Evolutionary conservation across 2,329 filamentous ascomycete genomes (phyloP).

Genomic region (Cercospora sp.): DNA sequence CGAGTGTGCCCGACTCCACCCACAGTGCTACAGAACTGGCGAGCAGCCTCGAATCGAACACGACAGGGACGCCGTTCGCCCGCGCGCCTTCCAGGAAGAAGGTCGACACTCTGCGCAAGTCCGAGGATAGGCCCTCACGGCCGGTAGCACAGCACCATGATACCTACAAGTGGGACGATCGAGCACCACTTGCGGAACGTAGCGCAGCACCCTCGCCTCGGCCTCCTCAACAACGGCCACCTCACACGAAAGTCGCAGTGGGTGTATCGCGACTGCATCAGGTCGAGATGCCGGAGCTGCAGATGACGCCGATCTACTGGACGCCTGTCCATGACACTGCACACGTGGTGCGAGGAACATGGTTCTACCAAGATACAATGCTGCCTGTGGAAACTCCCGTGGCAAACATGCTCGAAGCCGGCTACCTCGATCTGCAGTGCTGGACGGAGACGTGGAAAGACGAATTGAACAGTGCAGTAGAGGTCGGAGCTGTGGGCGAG

Average conservation of each 20-base stretch:
- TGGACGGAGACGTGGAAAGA: slow-evolving; percentile 93
- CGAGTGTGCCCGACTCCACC: background rate
- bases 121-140: slow-evolving; percentile 31
- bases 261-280: slow-evolving; percentile 87
- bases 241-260: slow-evolving; percentile 68
- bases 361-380: slow-evolving; percentile 98
- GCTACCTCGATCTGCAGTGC: slow-evolving; percentile 73
- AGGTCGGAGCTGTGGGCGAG: slow-evolving; percentile 85
- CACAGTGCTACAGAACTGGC: slow-evolving; percentile 21
- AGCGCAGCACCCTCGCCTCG: slow-evolving; percentile 31
- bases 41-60: slow-evolving; percentile 26
- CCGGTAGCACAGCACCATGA: slow-evolving; percentile 42
- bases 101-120: slow-evolving; percentile 23
- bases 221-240: slow-evolving; percentile 39
- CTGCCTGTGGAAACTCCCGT: slow-evolving; percentile 79
- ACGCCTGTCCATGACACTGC: slow-evolving; percentile 87
- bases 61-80: slow-evolving; percentile 54
- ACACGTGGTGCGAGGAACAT: slow-evolving; percentile 79
- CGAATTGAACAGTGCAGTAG: slow-evolving; percentile 83
- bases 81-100: slow-evolving; percentile 50
- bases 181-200: slow-evolving; percentile 35
- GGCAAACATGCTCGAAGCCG: slow-evolving; percentile 89
- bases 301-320: slow-evolving; percentile 98
- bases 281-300: slow-evolving; percentile 74
- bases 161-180: slow-evolving; percentile 53